Evolutionary conservation across 2,329 filamentous ascomycete genomes (phyloP).

Genomic region (Claviceps monticola): DNA sequence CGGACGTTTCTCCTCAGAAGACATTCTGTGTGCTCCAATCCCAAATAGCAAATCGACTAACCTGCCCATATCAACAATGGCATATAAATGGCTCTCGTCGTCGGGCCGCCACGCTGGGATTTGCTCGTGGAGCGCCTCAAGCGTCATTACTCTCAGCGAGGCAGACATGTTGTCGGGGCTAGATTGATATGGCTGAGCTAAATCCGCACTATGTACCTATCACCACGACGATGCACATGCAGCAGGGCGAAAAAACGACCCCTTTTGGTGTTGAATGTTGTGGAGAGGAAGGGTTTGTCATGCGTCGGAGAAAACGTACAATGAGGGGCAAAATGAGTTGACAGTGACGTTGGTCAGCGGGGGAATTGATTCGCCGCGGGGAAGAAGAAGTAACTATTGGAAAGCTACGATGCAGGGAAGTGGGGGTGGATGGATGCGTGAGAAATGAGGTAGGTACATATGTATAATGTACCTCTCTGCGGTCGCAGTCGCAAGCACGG

Average conservation of each 20-base stretch:
- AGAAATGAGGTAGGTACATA: not conserved
- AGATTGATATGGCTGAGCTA: not conserved
- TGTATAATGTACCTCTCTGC: no score
- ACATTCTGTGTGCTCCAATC: not conserved
- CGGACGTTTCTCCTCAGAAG: no score
- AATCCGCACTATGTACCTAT: not conserved
- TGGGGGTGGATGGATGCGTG: constrained; percentile 1
- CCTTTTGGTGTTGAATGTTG: no score
- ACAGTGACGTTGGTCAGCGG: constrained; percentile 1
- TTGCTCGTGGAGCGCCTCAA: constrained; percentile 35
- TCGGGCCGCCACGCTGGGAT: constrained; percentile 35
- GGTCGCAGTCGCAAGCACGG: no score
- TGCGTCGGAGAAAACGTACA: no score
- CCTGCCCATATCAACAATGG: constrained; percentile 49
- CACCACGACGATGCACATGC: not conserved
- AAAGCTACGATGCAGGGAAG: not conserved
- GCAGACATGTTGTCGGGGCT: constrained; percentile 14
- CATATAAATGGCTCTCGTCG: constrained; percentile 36
- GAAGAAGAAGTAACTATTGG: not conserved
- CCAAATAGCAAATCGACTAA: constrained; percentile 12
- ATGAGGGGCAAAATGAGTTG: not conserved
- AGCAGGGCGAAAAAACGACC: not conserved
- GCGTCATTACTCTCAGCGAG: constrained; percentile 30
- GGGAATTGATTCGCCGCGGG: not conserved
- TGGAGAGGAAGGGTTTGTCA: not conserved